Conservation (phyloP, 1,139 yeast genomes). For the Lodderomyces beijingensis region DNA sequence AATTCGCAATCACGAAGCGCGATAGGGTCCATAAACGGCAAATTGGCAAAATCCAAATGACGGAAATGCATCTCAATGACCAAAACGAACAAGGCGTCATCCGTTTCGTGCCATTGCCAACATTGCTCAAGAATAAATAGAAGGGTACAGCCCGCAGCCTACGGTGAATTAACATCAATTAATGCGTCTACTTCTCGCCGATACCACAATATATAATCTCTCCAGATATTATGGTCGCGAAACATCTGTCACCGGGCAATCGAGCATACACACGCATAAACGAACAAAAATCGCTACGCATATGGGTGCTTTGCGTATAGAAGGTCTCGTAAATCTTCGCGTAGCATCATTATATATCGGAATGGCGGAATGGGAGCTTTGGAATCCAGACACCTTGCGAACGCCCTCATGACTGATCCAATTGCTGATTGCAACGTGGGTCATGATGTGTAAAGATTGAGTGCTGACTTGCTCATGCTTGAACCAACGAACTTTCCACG, state of each 20-base stretch:
- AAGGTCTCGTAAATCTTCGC: constrained; percentile 16
- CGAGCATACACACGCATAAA: constrained; percentile 18
- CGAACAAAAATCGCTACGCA: constrained; percentile 23
- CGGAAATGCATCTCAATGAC: constrained; percentile 5
- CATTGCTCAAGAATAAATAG: no score
- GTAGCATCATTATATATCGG: constrained; percentile 23
- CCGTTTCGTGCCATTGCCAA: constrained; percentile 10
- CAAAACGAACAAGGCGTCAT: constrained; percentile 14
- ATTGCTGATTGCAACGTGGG: constrained; percentile 9
- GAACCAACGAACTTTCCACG: constrained; percentile 18
- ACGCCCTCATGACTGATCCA: constrained; percentile 2
- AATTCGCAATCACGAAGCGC: no score
- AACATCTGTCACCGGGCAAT: constrained; percentile 21
- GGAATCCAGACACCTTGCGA: constrained; percentile 13
- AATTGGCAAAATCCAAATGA: constrained; percentile 3
- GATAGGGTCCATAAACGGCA: constrained; percentile 11
- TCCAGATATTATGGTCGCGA: constrained; percentile 22
- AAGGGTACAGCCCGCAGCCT: no score
- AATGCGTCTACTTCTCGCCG: constrained; percentile 9
- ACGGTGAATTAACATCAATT: no score
- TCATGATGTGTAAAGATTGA: constrained; percentile 8
- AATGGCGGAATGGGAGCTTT: constrained; percentile 26
- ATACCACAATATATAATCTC: constrained; percentile 26
- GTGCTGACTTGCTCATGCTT: no score
- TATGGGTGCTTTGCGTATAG: constrained; percentile 18